phyloP scores from a whole-genome alignment of 1,284 basidiomycete genomes.

The Cerioporus squamosus region DNA sequence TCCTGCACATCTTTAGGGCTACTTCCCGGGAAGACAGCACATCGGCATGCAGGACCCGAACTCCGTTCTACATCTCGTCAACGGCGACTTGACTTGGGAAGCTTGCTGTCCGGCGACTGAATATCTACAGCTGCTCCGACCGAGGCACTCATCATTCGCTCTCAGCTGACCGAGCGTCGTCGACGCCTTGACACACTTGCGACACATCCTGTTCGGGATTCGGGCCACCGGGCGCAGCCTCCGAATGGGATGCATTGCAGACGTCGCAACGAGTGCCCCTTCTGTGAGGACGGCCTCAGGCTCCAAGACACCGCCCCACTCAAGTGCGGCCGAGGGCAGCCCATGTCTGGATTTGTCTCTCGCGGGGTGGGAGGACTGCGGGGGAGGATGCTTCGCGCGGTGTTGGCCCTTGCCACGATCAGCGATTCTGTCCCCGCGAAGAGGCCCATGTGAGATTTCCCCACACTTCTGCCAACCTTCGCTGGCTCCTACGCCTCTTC shows the following conservation, averaged over 20 bases:
- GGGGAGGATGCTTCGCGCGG: background rate
- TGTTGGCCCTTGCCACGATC: conserved; percentile 6
- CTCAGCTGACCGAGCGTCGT: conserved; percentile 17
- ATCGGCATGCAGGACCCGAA: background rate
- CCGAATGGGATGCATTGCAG: conserved; percentile 7
- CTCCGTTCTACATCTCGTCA: background rate
- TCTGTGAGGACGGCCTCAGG: background rate
- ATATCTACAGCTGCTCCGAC: background rate
- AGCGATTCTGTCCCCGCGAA: background rate
- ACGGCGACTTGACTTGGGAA: conserved; percentile 4
- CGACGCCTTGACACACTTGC: conserved; percentile 18
- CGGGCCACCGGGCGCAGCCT: conserved; percentile 14
- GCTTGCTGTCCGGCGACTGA: background rate
- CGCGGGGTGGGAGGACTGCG: conserved; percentile 4
- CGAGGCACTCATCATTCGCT: background rate
- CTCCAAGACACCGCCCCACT: conserved; percentile 1
- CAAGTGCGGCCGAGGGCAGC: background rate
- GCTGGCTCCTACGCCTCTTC: too few relatives aligned
- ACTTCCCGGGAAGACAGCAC: too few relatives aligned
- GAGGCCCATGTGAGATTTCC: conserved; percentile 5
- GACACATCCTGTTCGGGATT: conserved; percentile 22
- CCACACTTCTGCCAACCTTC: conserved; percentile 6
- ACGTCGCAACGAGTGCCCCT: background rate
- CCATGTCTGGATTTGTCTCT: background rate
- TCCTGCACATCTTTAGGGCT: too few relatives aligned